A percentile compares a stretch with the other conserved stretches of the same genome.
Evolutionary conservation across 306 rosid species (phyloP).

Genomic region (Malus sieversii): DNA sequence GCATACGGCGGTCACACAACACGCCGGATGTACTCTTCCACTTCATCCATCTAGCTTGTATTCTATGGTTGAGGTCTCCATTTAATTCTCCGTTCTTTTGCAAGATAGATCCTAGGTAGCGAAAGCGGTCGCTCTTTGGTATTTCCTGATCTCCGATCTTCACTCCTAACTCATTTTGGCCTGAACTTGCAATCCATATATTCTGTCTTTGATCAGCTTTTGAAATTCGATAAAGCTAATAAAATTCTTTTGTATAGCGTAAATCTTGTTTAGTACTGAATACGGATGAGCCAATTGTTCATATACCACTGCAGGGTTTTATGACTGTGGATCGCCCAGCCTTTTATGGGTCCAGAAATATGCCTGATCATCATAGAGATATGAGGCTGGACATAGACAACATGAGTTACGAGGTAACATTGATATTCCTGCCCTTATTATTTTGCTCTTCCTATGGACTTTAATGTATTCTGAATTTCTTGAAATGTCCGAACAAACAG

Average conservation of each 20-base stretch:
- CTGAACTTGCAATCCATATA: too few species aligned
- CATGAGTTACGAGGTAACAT: conserved; percentile 74
- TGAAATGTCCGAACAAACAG: conserved; percentile 30
- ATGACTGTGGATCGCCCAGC: conserved; percentile 58
- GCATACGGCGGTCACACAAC: too few species aligned
- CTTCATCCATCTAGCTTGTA: too few species aligned
- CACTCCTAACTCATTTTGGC: too few species aligned
- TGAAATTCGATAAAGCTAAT: not conserved
- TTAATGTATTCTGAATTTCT: not conserved
- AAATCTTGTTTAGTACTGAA: not conserved
- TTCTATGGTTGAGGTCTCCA: too few species aligned
- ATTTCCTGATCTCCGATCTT: too few species aligned
- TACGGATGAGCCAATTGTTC: not conserved
- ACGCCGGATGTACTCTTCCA: too few species aligned
- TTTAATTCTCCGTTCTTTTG: too few species aligned
- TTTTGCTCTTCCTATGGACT: not conserved
- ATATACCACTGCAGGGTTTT: conserved; percentile 45
- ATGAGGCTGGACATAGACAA: conserved; percentile 82
- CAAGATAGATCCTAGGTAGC: too few species aligned
- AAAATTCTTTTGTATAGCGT: not conserved
- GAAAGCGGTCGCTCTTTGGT: too few species aligned
- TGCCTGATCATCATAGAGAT: conserved; percentile 73
- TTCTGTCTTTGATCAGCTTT: too few species aligned
- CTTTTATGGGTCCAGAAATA: conserved; percentile 53
- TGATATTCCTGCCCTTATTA: not conserved